Evolutionary conservation across 352 stramenopile genomes (phyloP).

Genomic region (Globisporangium heterothallicum): DNA sequence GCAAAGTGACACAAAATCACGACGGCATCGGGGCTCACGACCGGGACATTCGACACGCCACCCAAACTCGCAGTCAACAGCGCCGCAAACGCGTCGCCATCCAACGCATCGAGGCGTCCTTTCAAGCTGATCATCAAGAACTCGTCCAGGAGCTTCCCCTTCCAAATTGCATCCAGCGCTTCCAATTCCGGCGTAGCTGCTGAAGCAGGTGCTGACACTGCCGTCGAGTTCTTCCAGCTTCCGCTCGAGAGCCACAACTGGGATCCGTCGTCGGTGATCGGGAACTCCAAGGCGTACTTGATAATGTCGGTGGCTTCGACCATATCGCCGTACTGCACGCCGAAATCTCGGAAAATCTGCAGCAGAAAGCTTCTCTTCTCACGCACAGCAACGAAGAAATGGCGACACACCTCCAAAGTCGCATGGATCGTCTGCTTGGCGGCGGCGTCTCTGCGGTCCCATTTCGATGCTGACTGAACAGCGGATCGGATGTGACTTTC

Average conservation of each 20-base stretch:
- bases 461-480: constrained; percentile 27
- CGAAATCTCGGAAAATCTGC: constrained; percentile 62
- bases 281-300: constrained; percentile 49
- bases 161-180: constrained; percentile 51
- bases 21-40: constrained; percentile 63
- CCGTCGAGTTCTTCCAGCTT: constrained; percentile 36
- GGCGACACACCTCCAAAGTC: constrained; percentile 33
- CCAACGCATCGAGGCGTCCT: constrained; percentile 59
- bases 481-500: constrained; percentile 35
- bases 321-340: constrained; percentile 66
- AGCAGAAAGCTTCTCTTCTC: constrained; percentile 71
- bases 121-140: constrained; percentile 79
- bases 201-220: neutral
- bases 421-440: constrained; percentile 21
- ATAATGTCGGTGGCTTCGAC: constrained; percentile 50
- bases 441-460: constrained; percentile 17
- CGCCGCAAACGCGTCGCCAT: constrained; percentile 38
- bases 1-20: constrained; percentile 72
- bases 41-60: constrained; percentile 28
- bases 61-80: constrained; percentile 55
- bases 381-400: constrained; percentile 41
- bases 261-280: constrained; percentile 27
- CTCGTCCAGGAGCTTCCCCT: constrained; percentile 70
- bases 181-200: constrained; percentile 12
- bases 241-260: constrained; percentile 51